Evolutionary conservation across 164 flowering plant genomes (phyloP), one percentile per base, ranked within the genome.

Genomic region (Stephania japonica): DNA sequence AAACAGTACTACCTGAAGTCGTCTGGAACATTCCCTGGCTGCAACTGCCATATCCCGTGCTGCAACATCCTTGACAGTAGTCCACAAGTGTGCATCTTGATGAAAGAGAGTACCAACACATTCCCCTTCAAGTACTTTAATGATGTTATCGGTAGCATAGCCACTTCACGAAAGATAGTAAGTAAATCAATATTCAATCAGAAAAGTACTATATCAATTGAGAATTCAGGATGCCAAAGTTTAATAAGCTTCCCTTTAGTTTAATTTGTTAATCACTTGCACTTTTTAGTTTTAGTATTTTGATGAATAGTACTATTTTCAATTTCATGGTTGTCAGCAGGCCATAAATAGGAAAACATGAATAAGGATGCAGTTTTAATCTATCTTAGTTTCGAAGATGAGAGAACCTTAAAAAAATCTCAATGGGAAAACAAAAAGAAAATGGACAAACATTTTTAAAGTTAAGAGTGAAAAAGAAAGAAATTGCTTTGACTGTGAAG

Each of bases 11-110:
- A 95, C 99, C 94, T 95, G 96, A 78, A 95, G 93, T 70, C 89
- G 75, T 78, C 98, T 85, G 42, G 98, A 93, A 81, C 98, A 78
- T 67, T 92, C 97, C 80, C 99, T 87, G 47, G 99, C 99, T 44
- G 95, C 91, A 81, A 93, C 87, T 73, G 99, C 98, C 98, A 96
- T 96, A 53, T 89, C 91, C 68, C 91, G 87, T 9, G 89, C 87
- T 80, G 83, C 82, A 72, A 79, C 70, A 25, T 86, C 93, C 76
- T 86, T 85, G 59, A 59, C 21, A 73, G 88, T 75, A 32, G 63
- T 75, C 94, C 89, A 92, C 50, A 81, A 61, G 81, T 84, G 89
- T 68, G 98, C 91, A 84, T 93, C 91, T 69, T 84, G 84, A 79
- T 96, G 99, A 73, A 96, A 96, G 59, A 96, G 89, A 42, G 99